These are phyloP conservation scores for Fimicolochytrium jonesii DNA, from an alignment of 192 early-diverging fungal species.

Conservation along the genomic window DNA sequence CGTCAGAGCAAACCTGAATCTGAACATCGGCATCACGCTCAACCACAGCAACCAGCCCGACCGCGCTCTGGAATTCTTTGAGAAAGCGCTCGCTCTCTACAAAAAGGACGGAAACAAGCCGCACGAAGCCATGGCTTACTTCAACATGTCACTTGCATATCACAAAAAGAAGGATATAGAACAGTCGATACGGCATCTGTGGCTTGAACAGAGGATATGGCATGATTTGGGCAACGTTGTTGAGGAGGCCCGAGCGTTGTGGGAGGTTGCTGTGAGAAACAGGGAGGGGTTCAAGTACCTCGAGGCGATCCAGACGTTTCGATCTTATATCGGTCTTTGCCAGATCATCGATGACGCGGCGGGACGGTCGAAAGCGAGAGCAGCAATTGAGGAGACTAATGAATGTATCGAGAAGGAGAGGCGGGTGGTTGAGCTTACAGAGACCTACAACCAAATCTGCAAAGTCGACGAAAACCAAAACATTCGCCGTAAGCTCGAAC, in stretches of 20 bases:
- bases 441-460: not conserved
- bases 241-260: not conserved
- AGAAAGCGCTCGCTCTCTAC: not conserved
- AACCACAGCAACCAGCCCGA: not conserved
- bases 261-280: not conserved
- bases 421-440: not conserved
- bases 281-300: not conserved
- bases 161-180: not conserved
- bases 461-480: too few species aligned
- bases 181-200: not conserved
- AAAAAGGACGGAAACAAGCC: not conserved
- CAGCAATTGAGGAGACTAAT: constrained; percentile 6
- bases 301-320: not conserved
- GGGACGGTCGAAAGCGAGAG: not conserved
- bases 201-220: constrained; percentile 6
- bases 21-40: constrained; percentile 25
- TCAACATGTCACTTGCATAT: constrained; percentile 1
- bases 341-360: constrained; percentile 11
- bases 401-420: constrained; percentile 12
- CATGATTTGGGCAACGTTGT: constrained; percentile 12
- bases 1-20: constrained; percentile 11
- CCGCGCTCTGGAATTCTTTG: constrained; percentile 1
- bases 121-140: constrained; percentile 16
- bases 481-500: too few species aligned
- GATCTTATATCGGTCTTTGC: not conserved